phyloP scores from a whole-genome alignment of 2,329 filamentous ascomycete species.

The Sporothrix brunneoviolacea region DNA sequence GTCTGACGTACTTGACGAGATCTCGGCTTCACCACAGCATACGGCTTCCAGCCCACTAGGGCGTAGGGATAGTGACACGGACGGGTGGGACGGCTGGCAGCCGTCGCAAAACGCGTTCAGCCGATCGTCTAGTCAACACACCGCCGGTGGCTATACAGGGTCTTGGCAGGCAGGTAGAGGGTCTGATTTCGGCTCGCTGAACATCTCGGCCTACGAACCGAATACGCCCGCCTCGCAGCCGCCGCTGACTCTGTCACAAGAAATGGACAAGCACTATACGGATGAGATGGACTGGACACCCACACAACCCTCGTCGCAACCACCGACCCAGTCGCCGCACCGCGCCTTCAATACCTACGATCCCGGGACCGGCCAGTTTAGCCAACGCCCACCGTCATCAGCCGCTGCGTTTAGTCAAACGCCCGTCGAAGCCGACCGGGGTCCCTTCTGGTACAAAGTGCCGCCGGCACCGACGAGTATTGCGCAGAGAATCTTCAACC shows the following conservation, averaged over 20 bases:
- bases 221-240: not conserved
- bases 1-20: slow-evolving; percentile 42
- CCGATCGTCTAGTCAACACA: not conserved
- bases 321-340: slow-evolving; percentile 40
- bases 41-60: not conserved
- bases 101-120: not conserved
- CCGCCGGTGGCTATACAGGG: not conserved
- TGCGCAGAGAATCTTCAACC: slow-evolving; percentile 55
- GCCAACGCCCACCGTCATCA: slow-evolving; percentile 32
- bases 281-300: slow-evolving; percentile 73
- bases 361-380: slow-evolving; percentile 18
- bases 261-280: slow-evolving; percentile 27
- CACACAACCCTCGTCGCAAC: slow-evolving; percentile 35
- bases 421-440: slow-evolving; percentile 36
- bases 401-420: slow-evolving; percentile 40
- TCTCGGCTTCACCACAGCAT: slow-evolving; percentile 24
- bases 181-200: not conserved
- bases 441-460: slow-evolving; percentile 63
- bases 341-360: slow-evolving; percentile 47
- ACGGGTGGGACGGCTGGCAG: slow-evolving; percentile 12
- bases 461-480: slow-evolving; percentile 63
- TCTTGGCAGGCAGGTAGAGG: slow-evolving; percentile 11
- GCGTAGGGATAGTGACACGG: not conserved
- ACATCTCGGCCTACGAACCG: not conserved
- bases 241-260: not conserved